phyloP scores from a whole-genome alignment of 331 rosid genomes.

The Rhamnella rubrinervis region DNA sequence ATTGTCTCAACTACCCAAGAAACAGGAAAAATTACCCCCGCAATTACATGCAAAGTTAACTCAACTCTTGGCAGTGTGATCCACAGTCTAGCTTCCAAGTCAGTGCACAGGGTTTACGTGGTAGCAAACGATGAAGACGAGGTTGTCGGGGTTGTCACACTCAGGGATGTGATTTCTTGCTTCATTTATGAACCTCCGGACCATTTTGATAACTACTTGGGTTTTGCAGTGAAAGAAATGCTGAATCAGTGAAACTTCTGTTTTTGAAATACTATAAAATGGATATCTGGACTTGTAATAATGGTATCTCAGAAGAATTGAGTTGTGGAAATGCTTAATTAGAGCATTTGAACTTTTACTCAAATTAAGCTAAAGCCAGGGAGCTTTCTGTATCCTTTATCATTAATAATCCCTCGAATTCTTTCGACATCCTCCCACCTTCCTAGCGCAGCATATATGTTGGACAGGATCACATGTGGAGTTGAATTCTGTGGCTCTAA shows the following conservation, averaged over 20 bases:
- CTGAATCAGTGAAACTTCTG: constrained; percentile 37
- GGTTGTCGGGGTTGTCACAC: constrained; percentile 72
- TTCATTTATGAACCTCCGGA: constrained; percentile 74
- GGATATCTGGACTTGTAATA: constrained; percentile 2
- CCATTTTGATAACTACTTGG: constrained; percentile 61
- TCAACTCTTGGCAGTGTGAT: constrained; percentile 61
- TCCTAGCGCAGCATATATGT: constrained; percentile 62
- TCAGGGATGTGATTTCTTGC: constrained; percentile 93
- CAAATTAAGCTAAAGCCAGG: constrained; percentile 59
- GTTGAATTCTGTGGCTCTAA: constrained; percentile 60
- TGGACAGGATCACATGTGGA: constrained; percentile 61
- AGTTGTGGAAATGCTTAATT: constrained; percentile 17
- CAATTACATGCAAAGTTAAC: constrained; percentile 69
- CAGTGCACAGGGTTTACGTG: constrained; percentile 78
- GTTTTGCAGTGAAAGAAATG: constrained; percentile 67
- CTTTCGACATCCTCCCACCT: constrained; percentile 79
- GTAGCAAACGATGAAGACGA: constrained; percentile 46
- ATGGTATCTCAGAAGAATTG: constrained; percentile 19
- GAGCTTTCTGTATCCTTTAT: constrained; percentile 50
- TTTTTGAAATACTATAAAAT: background rate
- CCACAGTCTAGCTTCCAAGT: constrained; percentile 64
- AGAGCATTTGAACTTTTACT: constrained; percentile 31
- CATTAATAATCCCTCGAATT: constrained; percentile 44
- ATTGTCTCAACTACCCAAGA: constrained; percentile 34
- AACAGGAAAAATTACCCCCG: constrained; percentile 43